A percentile compares a stretch with the other conserved stretches of the same genome.
phyloP scores from a whole-genome alignment of 2,329 filamentous ascomycete genomes.

The Trichophyton verrucosum region DNA sequence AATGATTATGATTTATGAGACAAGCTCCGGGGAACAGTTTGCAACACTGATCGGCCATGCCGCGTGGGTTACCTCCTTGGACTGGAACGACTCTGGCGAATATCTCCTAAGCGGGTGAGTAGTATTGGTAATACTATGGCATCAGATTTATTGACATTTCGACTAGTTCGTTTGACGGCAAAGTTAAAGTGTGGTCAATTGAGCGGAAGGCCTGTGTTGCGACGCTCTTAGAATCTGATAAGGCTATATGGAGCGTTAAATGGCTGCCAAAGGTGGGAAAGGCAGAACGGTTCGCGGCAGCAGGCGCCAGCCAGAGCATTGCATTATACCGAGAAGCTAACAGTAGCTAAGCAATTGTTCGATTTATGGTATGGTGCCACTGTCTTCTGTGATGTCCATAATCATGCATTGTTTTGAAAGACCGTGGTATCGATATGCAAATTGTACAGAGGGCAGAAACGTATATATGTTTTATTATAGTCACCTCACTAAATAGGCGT shows the following conservation, averaged over 20 bases:
- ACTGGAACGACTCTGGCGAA: slow-evolving; percentile 90
- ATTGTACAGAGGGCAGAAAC: not conserved
- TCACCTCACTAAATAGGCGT: not conserved
- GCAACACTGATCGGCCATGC: slow-evolving; percentile 68
- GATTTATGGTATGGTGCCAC: not conserved
- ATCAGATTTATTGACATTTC: not conserved
- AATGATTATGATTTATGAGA: slow-evolving; percentile 84
- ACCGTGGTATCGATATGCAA: not conserved
- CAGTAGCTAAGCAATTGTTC: slow-evolving; percentile 38
- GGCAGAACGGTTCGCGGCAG: slow-evolving; percentile 62
- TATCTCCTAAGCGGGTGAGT: slow-evolving; percentile 67
- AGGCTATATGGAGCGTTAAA: slow-evolving; percentile 68
- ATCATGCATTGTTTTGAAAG: not conserved
- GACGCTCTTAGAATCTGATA: slow-evolving; percentile 83
- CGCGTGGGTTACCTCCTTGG: slow-evolving; percentile 79
- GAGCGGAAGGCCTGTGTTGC: slow-evolving; percentile 75
- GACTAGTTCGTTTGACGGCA: slow-evolving; percentile 66
- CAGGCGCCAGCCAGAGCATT: slow-evolving; percentile 62
- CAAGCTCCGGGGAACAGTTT: slow-evolving; percentile 82
- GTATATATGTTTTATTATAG: not conserved
- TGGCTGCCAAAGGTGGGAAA: slow-evolving; percentile 62
- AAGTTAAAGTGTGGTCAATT: slow-evolving; percentile 91
- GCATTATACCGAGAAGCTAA: slow-evolving; percentile 78
- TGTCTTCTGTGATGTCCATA: not conserved
- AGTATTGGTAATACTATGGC: not conserved